phyloP scores from a whole-genome alignment of 371 early-diverging fungal genomes.

The Cokeromyces recurvatus region DNA sequence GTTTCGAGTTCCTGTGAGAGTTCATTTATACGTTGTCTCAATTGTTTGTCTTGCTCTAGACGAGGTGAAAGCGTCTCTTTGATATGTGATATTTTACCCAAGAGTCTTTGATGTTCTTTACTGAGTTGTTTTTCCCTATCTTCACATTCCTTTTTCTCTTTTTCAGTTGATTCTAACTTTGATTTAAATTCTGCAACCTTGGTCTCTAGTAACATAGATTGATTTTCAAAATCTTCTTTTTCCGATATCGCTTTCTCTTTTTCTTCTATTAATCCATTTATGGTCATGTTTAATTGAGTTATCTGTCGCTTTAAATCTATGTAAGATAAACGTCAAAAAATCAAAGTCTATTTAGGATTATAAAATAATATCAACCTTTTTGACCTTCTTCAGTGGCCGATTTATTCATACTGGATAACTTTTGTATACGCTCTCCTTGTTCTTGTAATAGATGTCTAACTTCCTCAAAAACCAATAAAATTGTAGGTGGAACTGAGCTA shows the following conservation, averaged over 20 bases:
- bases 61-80: conserved; percentile 40
- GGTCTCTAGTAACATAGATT: not conserved
- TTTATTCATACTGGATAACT: not conserved
- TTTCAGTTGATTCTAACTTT: conserved; percentile 13
- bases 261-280: conserved; percentile 33
- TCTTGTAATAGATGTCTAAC: conserved; percentile 20
- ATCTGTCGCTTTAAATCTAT: conserved; percentile 38
- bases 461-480: conserved; percentile 25
- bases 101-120: conserved; percentile 35
- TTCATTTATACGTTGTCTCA: conserved; percentile 27
- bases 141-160: conserved; percentile 12
- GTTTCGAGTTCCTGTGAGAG: conserved; percentile 22
- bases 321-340: no score
- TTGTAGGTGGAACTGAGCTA: conserved; percentile 25
- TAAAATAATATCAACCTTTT: no score
- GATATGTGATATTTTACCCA: conserved; percentile 33
- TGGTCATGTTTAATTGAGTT: conserved; percentile 30
- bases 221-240: conserved; percentile 23
- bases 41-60: conserved; percentile 38
- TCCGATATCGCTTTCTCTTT: conserved; percentile 29
- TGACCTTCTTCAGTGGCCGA: conserved; percentile 5
- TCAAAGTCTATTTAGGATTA: no score
- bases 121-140: conserved; percentile 27
- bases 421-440: conserved; percentile 2
- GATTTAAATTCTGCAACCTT: not conserved